These are phyloP conservation scores for Pleoardoris graminearum DNA, from an alignment of 2,329 filamentous ascomycete species.

Conservation along the genomic window DNA sequence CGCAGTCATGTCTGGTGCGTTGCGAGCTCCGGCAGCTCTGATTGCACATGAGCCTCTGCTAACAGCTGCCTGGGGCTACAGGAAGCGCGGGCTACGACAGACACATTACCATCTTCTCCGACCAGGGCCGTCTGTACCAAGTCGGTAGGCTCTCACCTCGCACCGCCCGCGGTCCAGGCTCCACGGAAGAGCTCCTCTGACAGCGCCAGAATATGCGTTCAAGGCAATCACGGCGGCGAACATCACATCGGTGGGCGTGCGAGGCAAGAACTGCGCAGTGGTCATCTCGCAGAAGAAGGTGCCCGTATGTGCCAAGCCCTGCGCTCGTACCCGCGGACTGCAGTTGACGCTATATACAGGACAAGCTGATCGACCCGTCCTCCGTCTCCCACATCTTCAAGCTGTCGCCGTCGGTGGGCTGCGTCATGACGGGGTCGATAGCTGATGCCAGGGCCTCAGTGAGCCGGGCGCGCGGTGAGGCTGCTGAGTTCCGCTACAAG, in stretches of 20 bases:
- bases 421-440: slow-evolving; percentile 98
- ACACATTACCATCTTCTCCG: slow-evolving; percentile 99
- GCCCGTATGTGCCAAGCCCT: slow-evolving; percentile 67
- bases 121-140: slow-evolving; percentile 98
- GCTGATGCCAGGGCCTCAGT: slow-evolving; percentile 94
- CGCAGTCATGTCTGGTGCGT: slow-evolving; percentile 50
- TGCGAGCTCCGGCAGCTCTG: slow-evolving; percentile 19
- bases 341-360: slow-evolving; percentile 56
- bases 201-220: slow-evolving; percentile 91
- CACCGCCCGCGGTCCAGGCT: not conserved
- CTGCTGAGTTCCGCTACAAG: slow-evolving; percentile 98
- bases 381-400: slow-evolving; percentile 98
- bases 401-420: slow-evolving; percentile 93
- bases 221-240: slow-evolving; percentile 99
- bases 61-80: slow-evolving; percentile 32
- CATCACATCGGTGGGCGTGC: slow-evolving; percentile 95
- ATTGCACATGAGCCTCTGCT: slow-evolving; percentile 27
- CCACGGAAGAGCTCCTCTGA: slow-evolving; percentile 1
- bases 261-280: slow-evolving; percentile 96
- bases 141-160: slow-evolving; percentile 70
- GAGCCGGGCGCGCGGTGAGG: slow-evolving; percentile 90
- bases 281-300: slow-evolving; percentile 99
- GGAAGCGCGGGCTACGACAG: slow-evolving; percentile 77
- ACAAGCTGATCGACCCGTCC: slow-evolving; percentile 97
- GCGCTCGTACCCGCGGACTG: not conserved